phyloP scores from a whole-genome alignment of 2,329 filamentous ascomycete species.

The Hymenoscyphus infarciens region DNA sequence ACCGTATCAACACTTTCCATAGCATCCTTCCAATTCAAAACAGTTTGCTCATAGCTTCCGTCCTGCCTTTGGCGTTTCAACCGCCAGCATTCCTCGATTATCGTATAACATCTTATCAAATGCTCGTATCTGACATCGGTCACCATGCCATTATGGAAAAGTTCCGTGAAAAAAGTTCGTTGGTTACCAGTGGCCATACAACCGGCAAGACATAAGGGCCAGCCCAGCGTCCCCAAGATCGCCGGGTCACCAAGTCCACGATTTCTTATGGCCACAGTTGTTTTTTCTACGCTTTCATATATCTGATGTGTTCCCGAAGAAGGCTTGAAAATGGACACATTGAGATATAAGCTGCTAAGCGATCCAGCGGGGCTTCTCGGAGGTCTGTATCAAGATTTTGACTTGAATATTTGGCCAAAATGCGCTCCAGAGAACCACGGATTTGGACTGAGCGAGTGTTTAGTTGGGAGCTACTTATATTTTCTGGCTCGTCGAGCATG shows the following conservation, averaged over 20 bases:
- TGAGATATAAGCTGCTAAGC: conserved; percentile 1
- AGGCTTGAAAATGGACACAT: not conserved
- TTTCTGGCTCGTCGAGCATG: not conserved
- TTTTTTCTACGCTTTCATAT: conserved; percentile 8
- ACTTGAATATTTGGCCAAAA: not conserved
- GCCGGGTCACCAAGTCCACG: conserved; percentile 14
- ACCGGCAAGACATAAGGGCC: conserved; percentile 24
- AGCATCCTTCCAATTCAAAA: not conserved
- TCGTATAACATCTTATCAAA: conserved; percentile 13
- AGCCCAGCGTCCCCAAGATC: conserved; percentile 19
- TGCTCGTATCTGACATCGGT: conserved; percentile 14
- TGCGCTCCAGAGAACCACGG: not conserved
- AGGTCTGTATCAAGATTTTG: not conserved
- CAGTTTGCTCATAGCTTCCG: not conserved
- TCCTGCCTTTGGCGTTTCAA: conserved; percentile 4
- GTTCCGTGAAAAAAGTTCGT: conserved; percentile 19
- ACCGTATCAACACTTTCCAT: not conserved
- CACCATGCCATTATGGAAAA: not conserved
- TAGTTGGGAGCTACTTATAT: not conserved
- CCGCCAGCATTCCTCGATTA: conserved; percentile 22
- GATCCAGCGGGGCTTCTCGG: not conserved
- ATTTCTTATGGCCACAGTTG: conserved; percentile 15
- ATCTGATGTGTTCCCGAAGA: not conserved
- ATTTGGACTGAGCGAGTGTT: not conserved
- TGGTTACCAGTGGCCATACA: conserved; percentile 21